phyloP scores from a whole-genome alignment of 2,329 filamentous ascomycete species.

The Aspergillus carbonarius region DNA sequence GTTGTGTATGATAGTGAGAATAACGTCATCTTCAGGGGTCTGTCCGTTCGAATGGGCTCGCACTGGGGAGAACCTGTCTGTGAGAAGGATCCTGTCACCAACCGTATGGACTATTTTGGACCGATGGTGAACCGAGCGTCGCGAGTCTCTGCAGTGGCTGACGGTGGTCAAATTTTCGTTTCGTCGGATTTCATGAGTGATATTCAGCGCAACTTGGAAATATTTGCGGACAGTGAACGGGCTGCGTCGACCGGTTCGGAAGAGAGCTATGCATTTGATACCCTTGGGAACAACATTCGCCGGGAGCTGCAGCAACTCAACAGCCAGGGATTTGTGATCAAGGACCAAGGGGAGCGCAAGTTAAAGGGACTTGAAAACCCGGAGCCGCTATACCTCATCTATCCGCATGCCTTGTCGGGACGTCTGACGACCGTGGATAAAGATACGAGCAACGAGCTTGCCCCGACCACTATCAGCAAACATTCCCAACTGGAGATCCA shows the following conservation, averaged over 20 bases:
- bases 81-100: constrained; percentile 92
- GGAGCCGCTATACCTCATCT: constrained; percentile 92
- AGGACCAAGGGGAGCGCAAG: constrained; percentile 91
- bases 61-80: constrained; percentile 95
- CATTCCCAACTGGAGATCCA: constrained; percentile 73
- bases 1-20: constrained; percentile 79
- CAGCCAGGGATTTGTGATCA: constrained; percentile 92
- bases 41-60: constrained; percentile 96
- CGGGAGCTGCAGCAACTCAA: constrained; percentile 84
- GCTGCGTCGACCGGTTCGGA: constrained; percentile 68
- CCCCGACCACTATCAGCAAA: constrained; percentile 58
- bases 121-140: constrained; percentile 98
- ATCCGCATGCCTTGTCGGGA: constrained; percentile 82
- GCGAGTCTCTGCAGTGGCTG: constrained; percentile 88
- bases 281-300: constrained; percentile 72
- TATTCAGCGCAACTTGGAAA: constrained; percentile 86
- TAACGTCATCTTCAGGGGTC: constrained; percentile 84
- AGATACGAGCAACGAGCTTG: constrained; percentile 47
- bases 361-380: constrained; percentile 97
- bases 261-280: constrained; percentile 73
- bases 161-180: constrained; percentile 95
- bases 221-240: constrained; percentile 80
- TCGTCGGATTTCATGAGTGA: constrained; percentile 97
- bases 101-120: constrained; percentile 98
- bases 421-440: constrained; percentile 54